Percentiles rank a stretch among this genome's conserved stretches.
These are phyloP conservation scores for Gaertneriomyces sp. DNA, from an alignment of 192 early-diverging fungal genomes.

Conservation along the genomic window DNA sequence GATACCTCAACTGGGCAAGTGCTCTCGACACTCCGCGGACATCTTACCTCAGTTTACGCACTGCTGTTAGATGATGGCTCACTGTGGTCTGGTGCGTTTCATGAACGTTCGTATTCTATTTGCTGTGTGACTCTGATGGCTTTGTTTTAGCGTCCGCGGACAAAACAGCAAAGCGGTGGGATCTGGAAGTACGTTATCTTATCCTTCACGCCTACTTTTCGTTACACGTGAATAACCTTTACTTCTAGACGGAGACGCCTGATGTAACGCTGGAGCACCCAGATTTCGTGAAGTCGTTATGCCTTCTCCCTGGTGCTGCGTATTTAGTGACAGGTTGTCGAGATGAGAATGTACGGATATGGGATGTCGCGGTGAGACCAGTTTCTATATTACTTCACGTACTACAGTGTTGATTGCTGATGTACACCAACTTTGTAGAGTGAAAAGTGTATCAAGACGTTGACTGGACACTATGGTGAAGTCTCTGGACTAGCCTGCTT, in stretches of 20 bases:
- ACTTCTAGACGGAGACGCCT: conserved; percentile 56
- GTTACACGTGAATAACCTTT: not conserved
- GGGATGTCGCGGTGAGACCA: conserved; percentile 75
- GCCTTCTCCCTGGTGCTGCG: conserved; percentile 45
- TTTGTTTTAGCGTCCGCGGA: conserved; percentile 74
- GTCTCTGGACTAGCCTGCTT: conserved; percentile 62
- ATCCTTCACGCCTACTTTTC: not conserved
- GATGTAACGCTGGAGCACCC: conserved; percentile 78
- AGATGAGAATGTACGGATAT: conserved; percentile 83
- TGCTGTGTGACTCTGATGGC: not conserved
- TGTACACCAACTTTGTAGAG: conserved; percentile 40
- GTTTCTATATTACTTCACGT: not conserved
- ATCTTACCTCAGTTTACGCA: conserved; percentile 76
- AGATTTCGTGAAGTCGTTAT: conserved; percentile 49
- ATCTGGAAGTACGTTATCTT: conserved; percentile 60
- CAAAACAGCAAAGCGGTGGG: conserved; percentile 83
- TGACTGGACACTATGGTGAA: conserved; percentile 89
- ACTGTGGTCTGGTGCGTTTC: conserved; percentile 69
- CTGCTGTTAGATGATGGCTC: conserved; percentile 59
- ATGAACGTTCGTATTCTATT: not conserved
- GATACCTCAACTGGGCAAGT: conserved; percentile 43
- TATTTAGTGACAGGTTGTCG: conserved; percentile 78
- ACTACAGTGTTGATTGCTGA: too few relatives aligned
- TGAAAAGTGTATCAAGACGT: conserved; percentile 66
- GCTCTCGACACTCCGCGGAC: conserved; percentile 55